Base-by-base conservation (phyloP, 73 alveolate genomes). In the Symbiodinium pilosum region DNA sequence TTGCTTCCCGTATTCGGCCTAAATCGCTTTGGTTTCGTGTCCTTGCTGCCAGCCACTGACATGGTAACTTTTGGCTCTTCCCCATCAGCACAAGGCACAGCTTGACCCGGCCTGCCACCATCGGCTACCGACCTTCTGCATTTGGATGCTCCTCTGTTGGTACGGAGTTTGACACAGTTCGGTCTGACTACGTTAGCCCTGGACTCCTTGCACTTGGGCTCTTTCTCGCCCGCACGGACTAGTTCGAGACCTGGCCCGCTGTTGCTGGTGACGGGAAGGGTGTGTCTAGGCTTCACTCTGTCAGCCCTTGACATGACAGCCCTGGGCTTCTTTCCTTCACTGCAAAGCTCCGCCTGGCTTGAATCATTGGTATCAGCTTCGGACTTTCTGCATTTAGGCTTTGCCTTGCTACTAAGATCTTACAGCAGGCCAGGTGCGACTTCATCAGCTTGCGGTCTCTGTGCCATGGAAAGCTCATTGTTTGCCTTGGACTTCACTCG, bases 191-290 rank as follows among this genome's bases (percentile, higher is more conserved):
- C 44, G 26, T 73, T 43, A 75, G 75, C n/a, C 30, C 75, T 32
- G 75, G 93, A 84, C 73, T 84, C 40, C 43, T 30, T 84, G 42
- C 56, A n/a, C n/a, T 30, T n/a, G 73, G 93, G 93, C 41, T n/a
- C 43, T 32, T 16, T 11, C n/a, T 11, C 36, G 93, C 30, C 34
- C 9, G 26, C 30, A 24, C 41, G 85, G 12, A 12, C 42, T 14
- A 12, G 7, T 32, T 16, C 40, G 7, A 30, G 43, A 3, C 69
- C 43, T 12, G 97, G 88, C 77, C 43, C 34, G 14, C 24, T 34
- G 11, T 4, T n/a, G 54, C 38, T 32, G 3, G 20, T 34, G 83
- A n/a, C 38, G 97, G 30, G 97, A 75, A 41, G 4, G 4, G 20
- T 21, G 44, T 32, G 89, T 14, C 52, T 40, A 5, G 97, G 81